Percentiles rank a stretch among this genome's conserved stretches.
phyloP scores from a whole-genome alignment of 1,284 basidiomycete species.

The Ganoderma multipileum region DNA sequence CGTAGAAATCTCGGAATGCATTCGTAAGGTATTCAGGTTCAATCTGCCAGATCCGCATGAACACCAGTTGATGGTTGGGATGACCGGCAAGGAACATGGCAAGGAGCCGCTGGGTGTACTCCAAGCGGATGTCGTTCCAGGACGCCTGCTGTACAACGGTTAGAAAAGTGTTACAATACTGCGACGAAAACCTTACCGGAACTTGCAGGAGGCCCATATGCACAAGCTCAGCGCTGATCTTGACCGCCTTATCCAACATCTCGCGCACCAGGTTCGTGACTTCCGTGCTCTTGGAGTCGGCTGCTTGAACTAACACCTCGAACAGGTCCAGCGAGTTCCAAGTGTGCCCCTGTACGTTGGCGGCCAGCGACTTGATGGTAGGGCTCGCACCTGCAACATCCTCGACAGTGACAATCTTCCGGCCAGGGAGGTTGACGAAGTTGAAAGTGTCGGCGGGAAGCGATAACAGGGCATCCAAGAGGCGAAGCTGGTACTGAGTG shows the following conservation, averaged over 20 bases:
- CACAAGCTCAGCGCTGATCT: constrained; percentile 93
- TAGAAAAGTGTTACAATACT: background rate
- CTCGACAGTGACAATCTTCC: constrained; percentile 84
- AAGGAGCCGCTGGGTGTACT: constrained; percentile 88
- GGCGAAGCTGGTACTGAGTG: constrained; percentile 83
- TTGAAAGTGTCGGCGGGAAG: constrained; percentile 91
- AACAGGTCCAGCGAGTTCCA: constrained; percentile 97
- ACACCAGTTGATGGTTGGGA: constrained; percentile 94
- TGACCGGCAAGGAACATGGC: constrained; percentile 93
- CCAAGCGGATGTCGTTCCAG: constrained; percentile 87
- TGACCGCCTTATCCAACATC: constrained; percentile 91
- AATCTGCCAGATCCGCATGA: constrained; percentile 95
- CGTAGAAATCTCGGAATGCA: constrained; percentile 91
- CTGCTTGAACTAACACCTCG: constrained; percentile 83
- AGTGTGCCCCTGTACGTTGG: constrained; percentile 87
- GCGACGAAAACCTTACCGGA: constrained; percentile 64
- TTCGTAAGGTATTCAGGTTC: constrained; percentile 86
- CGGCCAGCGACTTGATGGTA: constrained; percentile 86
- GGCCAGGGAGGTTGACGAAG: constrained; percentile 85
- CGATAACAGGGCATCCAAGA: constrained; percentile 88
- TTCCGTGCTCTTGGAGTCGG: constrained; percentile 74
- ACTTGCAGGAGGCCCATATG: constrained; percentile 94
- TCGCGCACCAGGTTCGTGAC: constrained; percentile 82
- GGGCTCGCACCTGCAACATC: constrained; percentile 84
- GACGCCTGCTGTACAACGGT: constrained; percentile 63